Conservation (phyloP, 2,329 filamentous ascomycete genomes). For the Zasmidium angulare region DNA sequence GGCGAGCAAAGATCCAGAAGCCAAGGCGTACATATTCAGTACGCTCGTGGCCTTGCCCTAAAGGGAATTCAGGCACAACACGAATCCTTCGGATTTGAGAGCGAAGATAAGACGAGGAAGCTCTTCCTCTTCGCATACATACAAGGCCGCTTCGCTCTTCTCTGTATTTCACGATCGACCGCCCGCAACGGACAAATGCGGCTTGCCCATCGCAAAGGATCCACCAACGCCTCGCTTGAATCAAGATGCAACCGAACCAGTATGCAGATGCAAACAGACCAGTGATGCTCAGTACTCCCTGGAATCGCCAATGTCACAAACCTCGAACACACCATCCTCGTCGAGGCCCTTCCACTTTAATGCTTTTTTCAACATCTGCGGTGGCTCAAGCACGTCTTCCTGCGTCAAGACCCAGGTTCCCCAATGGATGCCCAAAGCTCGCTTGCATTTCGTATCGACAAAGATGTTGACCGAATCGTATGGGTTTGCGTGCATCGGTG, state of each 20-base stretch:
- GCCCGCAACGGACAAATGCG: not conserved
- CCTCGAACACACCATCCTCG: slow-evolving; percentile 74
- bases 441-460: slow-evolving; percentile 72
- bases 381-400: slow-evolving; percentile 84
- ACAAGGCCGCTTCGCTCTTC: not conserved
- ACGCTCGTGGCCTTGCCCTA: no score
- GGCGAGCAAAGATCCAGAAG: no score
- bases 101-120: no score
- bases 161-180: not conserved
- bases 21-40: no score
- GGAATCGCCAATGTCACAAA: slow-evolving; percentile 82
- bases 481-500: slow-evolving; percentile 80
- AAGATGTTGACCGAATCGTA: slow-evolving; percentile 90
- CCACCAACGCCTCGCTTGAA: not conserved
- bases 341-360: slow-evolving; percentile 65
- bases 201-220: not conserved
- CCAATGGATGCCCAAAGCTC: slow-evolving; percentile 88
- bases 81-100: no score
- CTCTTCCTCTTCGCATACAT: no score
- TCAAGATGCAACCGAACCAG: not conserved
- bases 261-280: not conserved
- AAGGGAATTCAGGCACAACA: no score
- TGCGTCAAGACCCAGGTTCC: slow-evolving; percentile 80
- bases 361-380: slow-evolving; percentile 68
- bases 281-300: slow-evolving; percentile 54